A percentile compares a stretch with the other conserved stretches of the same genome.
Evolutionary conservation across 169 alveolate species (phyloP).

Genomic region (Neospora caninum): DNA sequence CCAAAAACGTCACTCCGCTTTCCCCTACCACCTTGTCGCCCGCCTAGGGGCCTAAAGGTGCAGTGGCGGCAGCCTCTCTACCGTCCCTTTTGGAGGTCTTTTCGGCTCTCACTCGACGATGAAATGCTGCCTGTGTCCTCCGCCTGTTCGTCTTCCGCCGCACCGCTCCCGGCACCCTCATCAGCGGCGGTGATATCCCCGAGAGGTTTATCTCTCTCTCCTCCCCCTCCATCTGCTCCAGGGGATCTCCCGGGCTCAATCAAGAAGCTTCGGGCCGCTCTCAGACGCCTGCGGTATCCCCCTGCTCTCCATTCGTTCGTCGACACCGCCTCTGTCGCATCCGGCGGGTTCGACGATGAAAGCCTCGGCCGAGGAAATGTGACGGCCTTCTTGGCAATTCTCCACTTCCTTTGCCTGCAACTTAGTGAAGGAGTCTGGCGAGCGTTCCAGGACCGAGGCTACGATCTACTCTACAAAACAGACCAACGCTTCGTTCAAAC

Average conservation of each 20-base stretch:
- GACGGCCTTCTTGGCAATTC: constrained; percentile 25
- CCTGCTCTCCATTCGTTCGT: background rate
- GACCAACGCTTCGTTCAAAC: constrained; percentile 58
- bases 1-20: too few species aligned
- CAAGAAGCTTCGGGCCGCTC: constrained; percentile 47
- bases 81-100: too few species aligned
- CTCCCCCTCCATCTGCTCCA: background rate
- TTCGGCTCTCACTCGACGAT: background rate
- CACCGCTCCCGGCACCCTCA: background rate
- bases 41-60: too few species aligned
- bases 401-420: constrained; percentile 50
- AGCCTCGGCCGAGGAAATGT: background rate
- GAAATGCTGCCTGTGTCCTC: background rate
- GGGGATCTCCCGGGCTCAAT: constrained; percentile 57
- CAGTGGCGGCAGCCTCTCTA: too few species aligned
- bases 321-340: background rate
- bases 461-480: constrained; percentile 48
- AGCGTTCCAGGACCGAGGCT: constrained; percentile 54
- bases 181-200: background rate
- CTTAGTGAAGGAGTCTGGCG: constrained; percentile 49
- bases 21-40: too few species aligned
- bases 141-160: background rate
- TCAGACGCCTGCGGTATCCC: constrained; percentile 63
- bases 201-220: background rate
- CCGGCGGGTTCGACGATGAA: background rate